Evolutionary conservation across 2,329 filamentous ascomycete species (phyloP), one percentile per base, ranked within the genome.

Genomic region (Pestalotiopsis sp.): DNA sequence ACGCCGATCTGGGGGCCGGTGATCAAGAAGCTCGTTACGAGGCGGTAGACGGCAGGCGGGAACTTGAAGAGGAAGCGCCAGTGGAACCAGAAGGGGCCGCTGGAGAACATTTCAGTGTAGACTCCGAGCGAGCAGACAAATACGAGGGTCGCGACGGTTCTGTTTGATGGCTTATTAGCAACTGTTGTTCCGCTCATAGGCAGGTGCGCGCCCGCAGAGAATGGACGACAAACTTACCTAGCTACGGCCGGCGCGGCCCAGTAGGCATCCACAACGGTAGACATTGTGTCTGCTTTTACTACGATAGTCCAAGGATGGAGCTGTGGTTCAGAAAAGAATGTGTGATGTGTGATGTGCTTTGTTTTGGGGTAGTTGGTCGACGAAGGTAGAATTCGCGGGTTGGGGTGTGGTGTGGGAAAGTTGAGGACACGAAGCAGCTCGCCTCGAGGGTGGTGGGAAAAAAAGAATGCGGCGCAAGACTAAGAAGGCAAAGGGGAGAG

Each of bases 61-160:
- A 88, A 80, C 68, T 85, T 85, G 76, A 91, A 86, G 68, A 93
- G 80, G 68, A 78, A 77, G 25, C 83, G 79, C 31, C 81, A 80
- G 69, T 85, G 78, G 78, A 90, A 93, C 69, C 89, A 75, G 70
- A 92, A 81, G 76, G 84, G 83, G 64, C 78, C 76, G 12, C 80
- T 77, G 67, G 80, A 82, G 67, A 93, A 70, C 56, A 93, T 75
- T 56, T 86, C 82, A 45, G 88, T 83, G 78, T 92, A 86, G 67
- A 89, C 86, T 49, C 87, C 80, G 58, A 90, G 81, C 38, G 92
- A 94, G 70, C 90, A 84, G 52, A 85, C 78, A 72, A 93, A 85
- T 66, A 91, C 86, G 65, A 87, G 84, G 67, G 89, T 88, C 75
- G 91, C 89, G 71, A 94, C 82, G 68, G 90, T 92, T 83, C 92